Base-by-base conservation (phyloP, 768 basidiomycete species). In the Podaxis sp. region DNA sequence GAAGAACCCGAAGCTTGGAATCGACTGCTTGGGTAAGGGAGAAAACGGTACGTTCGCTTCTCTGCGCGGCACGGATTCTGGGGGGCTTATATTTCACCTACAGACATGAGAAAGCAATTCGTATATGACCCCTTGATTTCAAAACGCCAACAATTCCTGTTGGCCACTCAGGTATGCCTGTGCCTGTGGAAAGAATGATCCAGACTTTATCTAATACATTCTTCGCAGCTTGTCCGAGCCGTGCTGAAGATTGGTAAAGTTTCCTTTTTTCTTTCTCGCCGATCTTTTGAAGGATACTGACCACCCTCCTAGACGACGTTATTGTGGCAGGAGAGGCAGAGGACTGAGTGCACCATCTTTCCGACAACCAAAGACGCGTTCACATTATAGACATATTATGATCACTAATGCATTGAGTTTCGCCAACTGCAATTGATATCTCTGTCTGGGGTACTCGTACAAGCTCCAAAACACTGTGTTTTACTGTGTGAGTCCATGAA, bases 81-180 rank as follows among this genome's bases (percentile, higher is more conserved):
- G 11, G 24, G 15, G 57, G 46, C 24, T 38, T 49, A 44, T 13
- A 52, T 65, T 44, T 19, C 39, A n/a, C 13, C 44, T 8, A 19
- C 71, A 98, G 96, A 99, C 69, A 99, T 99, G 96, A 96, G 91
- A 82, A 84, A 89, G 71, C 96, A 98, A 73, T 93, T 95, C 69
- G 96, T 99, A 48, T 95, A 96, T 68, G 97, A 99, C 71, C 96
- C 97, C 30, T 78, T 98, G 66, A 97, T 99, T 75, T 95, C 95
- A 46, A 99, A 99, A 79, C 81, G 96, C 71, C 96, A 98, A 72
- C 96, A 99, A 72, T 97, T 95, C 77, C 79, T 99, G 63, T 81
- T 99, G 46, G 97, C 97, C n/a, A 98, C 96, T 22, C 95, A 96
- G 84, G 88, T 92, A 64, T 53, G 83, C 71, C 48, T n/a, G n/a